A percentile compares a stretch with the other conserved stretches of the same genome.
Conservation (phyloP, 2,329 filamentous ascomycete genomes). For the Dactylellina parvicollis region DNA sequence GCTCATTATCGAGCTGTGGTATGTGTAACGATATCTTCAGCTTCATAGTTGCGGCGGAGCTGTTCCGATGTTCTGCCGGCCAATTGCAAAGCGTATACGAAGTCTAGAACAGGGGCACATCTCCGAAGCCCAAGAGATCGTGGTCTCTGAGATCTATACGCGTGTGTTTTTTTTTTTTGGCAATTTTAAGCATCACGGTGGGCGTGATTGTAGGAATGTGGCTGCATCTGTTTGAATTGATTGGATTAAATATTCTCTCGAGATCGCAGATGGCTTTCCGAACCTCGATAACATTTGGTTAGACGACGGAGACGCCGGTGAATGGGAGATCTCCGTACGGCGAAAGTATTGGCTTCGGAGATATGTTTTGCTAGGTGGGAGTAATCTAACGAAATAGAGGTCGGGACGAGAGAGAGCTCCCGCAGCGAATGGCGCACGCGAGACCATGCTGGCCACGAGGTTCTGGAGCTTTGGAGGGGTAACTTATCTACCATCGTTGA, state of each 20-base stretch:
- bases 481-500: neutral
- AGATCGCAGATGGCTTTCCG: conserved; percentile 7
- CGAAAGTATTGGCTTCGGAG: conserved; percentile 23
- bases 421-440: conserved; percentile 19
- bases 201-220: conserved; percentile 20
- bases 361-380: conserved; percentile 4
- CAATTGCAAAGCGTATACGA: conserved; percentile 7
- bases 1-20: neutral
- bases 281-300: neutral
- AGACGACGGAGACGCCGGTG: conserved; percentile 26
- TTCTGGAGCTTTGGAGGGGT: neutral
- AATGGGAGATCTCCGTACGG: neutral
- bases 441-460: conserved; percentile 10
- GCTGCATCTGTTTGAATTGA: conserved; percentile 12
- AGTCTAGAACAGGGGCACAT: conserved; percentile 12
- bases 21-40: neutral
- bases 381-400: conserved; percentile 13
- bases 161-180: neutral
- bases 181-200: neutral
- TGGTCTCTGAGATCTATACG: neutral
- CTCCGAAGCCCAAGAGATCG: conserved; percentile 7
- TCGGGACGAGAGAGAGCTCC: neutral
- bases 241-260: neutral
- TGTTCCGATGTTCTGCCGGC: conserved; percentile 1
- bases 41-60: too few relatives aligned